These are phyloP conservation scores for Dendrobium nobile DNA, from an alignment of 106 monocot genomes.

Conservation along the genomic window DNA sequence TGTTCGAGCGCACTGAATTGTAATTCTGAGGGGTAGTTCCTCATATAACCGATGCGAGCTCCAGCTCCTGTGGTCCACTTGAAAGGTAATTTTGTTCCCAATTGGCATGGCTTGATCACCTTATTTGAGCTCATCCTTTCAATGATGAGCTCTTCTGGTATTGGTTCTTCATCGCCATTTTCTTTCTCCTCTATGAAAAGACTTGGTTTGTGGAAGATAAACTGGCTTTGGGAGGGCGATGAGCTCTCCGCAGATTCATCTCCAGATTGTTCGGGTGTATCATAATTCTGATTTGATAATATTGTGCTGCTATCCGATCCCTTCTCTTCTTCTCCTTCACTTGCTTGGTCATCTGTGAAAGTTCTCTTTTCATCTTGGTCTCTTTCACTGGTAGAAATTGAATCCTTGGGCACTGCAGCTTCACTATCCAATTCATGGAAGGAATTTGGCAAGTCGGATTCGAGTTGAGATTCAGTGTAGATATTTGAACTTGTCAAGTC, in stretches of 20 bases:
- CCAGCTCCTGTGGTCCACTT: conserved; percentile 83
- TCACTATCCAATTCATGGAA: conserved; percentile 8
- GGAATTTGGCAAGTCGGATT: background rate
- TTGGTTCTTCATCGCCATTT: conserved; percentile 14
- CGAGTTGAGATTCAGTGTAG: background rate
- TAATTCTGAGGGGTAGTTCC: conserved; percentile 76
- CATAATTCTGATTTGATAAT: background rate
- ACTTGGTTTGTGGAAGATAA: conserved; percentile 8
- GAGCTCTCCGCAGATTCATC: background rate
- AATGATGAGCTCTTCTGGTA: conserved; percentile 46
- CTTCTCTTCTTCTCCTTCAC: conserved; percentile 5
- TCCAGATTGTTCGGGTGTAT: background rate
- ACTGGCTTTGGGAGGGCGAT: background rate
- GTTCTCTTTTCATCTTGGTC: background rate
- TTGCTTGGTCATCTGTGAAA: background rate
- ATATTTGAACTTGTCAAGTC: conserved; percentile 3
- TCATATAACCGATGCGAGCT: conserved; percentile 74
- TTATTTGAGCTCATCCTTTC: conserved; percentile 63
- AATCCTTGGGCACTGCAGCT: background rate
- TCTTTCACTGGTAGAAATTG: background rate
- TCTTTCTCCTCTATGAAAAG: background rate
- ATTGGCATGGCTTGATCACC: conserved; percentile 40
- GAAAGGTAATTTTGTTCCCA: conserved; percentile 54
- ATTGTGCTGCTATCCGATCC: background rate
- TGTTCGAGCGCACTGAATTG: conserved; percentile 61